Conservation (phyloP, 768 basidiomycete species). For the Naganishia vishniacii region DNA sequence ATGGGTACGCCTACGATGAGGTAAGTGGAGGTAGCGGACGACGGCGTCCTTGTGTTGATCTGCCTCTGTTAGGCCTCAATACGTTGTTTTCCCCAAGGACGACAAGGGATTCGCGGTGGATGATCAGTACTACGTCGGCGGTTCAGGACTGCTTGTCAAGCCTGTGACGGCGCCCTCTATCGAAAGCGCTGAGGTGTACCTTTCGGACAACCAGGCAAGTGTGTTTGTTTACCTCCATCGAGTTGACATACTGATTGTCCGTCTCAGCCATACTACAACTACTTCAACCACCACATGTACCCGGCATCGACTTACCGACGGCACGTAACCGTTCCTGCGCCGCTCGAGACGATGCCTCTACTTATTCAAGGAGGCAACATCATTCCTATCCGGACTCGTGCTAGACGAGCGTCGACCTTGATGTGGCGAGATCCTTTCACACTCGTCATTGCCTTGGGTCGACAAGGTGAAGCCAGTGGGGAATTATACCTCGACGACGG, state of each 20-base stretch:
- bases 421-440: conserved; percentile 94
- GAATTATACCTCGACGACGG: conserved; percentile 96
- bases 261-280: conserved; percentile 82
- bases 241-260: not conserved
- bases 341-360: conserved; percentile 72
- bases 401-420: conserved; percentile 72
- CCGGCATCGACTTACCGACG: conserved; percentile 35
- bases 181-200: conserved; percentile 67
- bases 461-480: conserved; percentile 61
- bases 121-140: conserved; percentile 88
- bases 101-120: conserved; percentile 77
- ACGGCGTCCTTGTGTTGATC: not conserved
- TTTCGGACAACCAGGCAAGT: conserved; percentile 70
- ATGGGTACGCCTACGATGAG: conserved; percentile 76
- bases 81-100: conserved; percentile 86
- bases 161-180: conserved; percentile 74
- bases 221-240: not conserved
- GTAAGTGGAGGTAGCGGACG: conserved; percentile 50
- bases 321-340: conserved; percentile 71
- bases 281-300: conserved; percentile 67
- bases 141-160: conserved; percentile 81
- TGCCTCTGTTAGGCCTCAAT: conserved; percentile 69
- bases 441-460: conserved; percentile 66
- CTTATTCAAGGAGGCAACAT: conserved; percentile 88
- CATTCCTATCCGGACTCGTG: conserved; percentile 76